Evolutionary conservation across 257 asterid genomes (phyloP), one percentile per base, ranked within the genome.

Genomic region (Leptodermis oblonga): DNA sequence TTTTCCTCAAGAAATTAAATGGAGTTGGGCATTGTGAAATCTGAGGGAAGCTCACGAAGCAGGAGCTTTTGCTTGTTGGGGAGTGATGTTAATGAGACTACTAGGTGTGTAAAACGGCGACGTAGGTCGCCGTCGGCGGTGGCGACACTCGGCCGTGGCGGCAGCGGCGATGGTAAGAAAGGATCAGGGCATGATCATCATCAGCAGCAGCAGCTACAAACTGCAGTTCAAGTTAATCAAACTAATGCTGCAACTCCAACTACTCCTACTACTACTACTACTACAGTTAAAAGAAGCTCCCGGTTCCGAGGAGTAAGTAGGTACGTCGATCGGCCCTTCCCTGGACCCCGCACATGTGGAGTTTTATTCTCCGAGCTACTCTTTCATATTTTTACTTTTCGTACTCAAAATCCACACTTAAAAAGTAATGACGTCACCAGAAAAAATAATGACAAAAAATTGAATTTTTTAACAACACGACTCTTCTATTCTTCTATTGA

Each of bases 231-330:
- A 26, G 75, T 49, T 51, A 83, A 79, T 74, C 85, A 74, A 70
- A 58, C 66, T 3, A 15, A 64, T 54, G 20, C 78, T 1, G 63
- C 78, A 2, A 61, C 76, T 37, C 46, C 81, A 0, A 12, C 79
- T 2, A 34, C 70, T 10, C 52, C 82, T 2, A 60, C 80, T 0
- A 62, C 87, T 1, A 45, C 69, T 11, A 64, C 82, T 0, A 63
- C 81, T 0, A 68, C 87, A 0, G 79, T 71, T 0, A 90, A 86
- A 75, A 79, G 95, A 80, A 90, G 97, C 76, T 90, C 97, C 22
- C 83, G 92, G 82, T 90, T 90, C 61, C 83, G 93, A 33, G 95
- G 97, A 59, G 97, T 88, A 64, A 90, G 97, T 80, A 85, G 91
- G 97, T 87, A 37, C 20, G 10, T 5, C 9, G 1, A 7, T 5